Conservation (phyloP, 169 alveolate species). For the Plasmodium malariae region DNA sequence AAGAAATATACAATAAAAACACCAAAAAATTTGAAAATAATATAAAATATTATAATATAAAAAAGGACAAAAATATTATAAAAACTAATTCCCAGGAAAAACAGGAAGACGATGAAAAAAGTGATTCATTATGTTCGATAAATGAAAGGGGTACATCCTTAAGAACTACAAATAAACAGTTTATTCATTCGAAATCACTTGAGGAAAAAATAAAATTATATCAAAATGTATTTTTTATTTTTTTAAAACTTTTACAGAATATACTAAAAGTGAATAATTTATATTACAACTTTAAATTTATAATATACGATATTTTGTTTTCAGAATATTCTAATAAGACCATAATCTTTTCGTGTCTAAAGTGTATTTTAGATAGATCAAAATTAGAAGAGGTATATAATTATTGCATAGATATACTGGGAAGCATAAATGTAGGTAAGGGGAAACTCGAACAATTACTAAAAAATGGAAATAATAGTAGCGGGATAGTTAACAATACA, state of each 20-base stretch:
- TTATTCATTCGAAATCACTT: neutral
- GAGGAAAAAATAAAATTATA: constrained; percentile 66
- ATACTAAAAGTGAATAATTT: constrained; percentile 31
- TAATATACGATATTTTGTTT: constrained; percentile 63
- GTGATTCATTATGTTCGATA: neutral
- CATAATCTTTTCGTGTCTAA: constrained; percentile 51
- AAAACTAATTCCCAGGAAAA: constrained; percentile 13
- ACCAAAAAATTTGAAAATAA: constrained; percentile 30
- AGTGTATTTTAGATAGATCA: constrained; percentile 52
- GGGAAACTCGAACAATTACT: neutral
- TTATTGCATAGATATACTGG: constrained; percentile 21
- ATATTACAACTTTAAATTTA: constrained; percentile 61
- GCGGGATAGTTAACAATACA: neutral
- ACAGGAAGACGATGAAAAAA: constrained; percentile 4
- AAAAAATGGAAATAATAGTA: neutral
- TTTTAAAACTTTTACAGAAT: constrained; percentile 57
- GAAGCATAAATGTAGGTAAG: neutral
- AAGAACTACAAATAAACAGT: neutral
- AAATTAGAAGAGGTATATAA: constrained; percentile 40
- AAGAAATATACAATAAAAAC: constrained; percentile 32
- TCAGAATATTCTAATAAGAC: constrained; percentile 60
- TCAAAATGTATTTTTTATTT: constrained; percentile 61
- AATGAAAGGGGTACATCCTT: neutral
- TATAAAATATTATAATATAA: constrained; percentile 51
- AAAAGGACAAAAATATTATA: constrained; percentile 25